Evolutionary conservation across 306 rosid genomes (phyloP).

Genomic region (Quercus variabilis): DNA sequence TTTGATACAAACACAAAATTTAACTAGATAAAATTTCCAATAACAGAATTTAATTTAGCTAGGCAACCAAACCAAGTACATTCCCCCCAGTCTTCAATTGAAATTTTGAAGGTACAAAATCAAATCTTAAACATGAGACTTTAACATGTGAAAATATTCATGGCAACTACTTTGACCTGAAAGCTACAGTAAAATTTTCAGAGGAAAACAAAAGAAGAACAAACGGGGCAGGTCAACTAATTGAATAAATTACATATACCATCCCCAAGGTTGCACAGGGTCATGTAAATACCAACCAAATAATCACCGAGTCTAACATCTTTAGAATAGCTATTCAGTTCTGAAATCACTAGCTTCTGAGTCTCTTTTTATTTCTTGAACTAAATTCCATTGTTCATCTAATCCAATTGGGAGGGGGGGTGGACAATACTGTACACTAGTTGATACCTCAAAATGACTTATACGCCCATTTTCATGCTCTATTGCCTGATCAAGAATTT

Average conservation of each 20-base stretch:
- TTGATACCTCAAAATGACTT: slow-evolving; percentile 82
- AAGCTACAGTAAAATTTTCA: not conserved
- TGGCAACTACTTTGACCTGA: not conserved
- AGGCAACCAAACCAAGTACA: too few relatives aligned
- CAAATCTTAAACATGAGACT: not conserved
- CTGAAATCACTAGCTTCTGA: too few relatives aligned
- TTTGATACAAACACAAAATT: too few relatives aligned
- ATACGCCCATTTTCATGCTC: slow-evolving; percentile 61
- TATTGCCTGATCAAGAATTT: slow-evolving; percentile 51
- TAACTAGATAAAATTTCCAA: too few relatives aligned
- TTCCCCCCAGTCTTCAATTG: too few relatives aligned
- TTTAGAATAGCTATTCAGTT: too few relatives aligned
- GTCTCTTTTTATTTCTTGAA: too few relatives aligned
- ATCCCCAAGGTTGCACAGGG: not conserved
- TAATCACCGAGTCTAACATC: too few relatives aligned
- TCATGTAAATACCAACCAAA: too few relatives aligned
- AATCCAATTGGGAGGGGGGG: not conserved
- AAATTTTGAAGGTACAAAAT: too few relatives aligned
- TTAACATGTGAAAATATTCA: not conserved
- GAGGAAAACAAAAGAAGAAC: not conserved
- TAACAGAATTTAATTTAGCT: too few relatives aligned
- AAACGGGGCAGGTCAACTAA: not conserved
- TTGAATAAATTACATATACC: not conserved
- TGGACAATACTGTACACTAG: not conserved
- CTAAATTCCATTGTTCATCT: not conserved